These are phyloP conservation scores for Acanthochlamys bracteata DNA, from an alignment of 106 monocot genomes.

Conservation along the genomic window DNA sequence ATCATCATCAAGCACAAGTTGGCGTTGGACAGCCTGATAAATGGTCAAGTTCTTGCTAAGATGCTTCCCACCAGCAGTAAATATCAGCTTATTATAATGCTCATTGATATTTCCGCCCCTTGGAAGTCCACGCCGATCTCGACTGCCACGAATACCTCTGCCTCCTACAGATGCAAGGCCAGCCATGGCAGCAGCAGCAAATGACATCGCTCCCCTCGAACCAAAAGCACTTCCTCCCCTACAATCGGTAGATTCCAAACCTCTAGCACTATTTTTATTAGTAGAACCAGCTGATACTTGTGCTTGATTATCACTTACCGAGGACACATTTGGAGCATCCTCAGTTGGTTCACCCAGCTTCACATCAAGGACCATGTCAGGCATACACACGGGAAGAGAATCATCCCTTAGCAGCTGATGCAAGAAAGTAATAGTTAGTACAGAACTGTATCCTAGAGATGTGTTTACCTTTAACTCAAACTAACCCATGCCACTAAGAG, in stretches of 20 bases:
- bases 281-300: constrained; percentile 53
- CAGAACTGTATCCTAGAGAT: too few relatives aligned
- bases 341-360: constrained; percentile 74
- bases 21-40: constrained; percentile 93
- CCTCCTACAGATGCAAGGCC: constrained; percentile 80
- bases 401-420: constrained; percentile 69
- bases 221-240: constrained; percentile 51
- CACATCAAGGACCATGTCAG: constrained; percentile 93
- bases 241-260: constrained; percentile 41
- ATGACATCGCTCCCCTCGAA: constrained; percentile 91
- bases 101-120: constrained; percentile 32
- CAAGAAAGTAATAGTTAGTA: not conserved
- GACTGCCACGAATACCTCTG: constrained; percentile 60
- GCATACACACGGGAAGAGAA: constrained; percentile 66
- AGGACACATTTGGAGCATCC: constrained; percentile 43
- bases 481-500: not conserved
- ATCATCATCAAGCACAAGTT: constrained; percentile 76
- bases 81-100: constrained; percentile 67
- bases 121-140: constrained; percentile 53
- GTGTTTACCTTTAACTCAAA: too few relatives aligned
- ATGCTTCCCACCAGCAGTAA: constrained; percentile 76
- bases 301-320: constrained; percentile 45
- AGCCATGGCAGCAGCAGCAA: constrained; percentile 98
- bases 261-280: constrained; percentile 35
- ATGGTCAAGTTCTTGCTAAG: constrained; percentile 80